Evolutionary conservation across 2,329 filamentous ascomycete species (phyloP).

Genomic region (Mycocentrospora acerina): DNA sequence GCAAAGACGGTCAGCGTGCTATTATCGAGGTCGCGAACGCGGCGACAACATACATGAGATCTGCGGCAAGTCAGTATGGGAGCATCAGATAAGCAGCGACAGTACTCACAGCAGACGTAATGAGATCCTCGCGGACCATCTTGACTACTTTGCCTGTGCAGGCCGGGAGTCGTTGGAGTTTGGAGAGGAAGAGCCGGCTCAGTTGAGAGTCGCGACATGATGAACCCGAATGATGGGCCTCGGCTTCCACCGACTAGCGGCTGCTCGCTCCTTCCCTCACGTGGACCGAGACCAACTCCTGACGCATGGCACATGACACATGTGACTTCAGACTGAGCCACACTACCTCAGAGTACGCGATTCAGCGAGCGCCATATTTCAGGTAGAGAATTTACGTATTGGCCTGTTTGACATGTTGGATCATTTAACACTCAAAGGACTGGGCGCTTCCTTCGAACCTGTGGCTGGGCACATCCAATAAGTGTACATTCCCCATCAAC

Average conservation of each 20-base stretch:
- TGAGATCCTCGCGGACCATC: slow-evolving; percentile 91
- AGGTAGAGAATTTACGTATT: no score
- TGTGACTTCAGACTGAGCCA: no score
- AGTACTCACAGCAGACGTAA: slow-evolving; percentile 67
- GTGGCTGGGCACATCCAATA: no score
- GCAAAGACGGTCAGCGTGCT: slow-evolving; percentile 19
- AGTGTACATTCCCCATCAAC: no score
- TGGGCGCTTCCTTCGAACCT: no score
- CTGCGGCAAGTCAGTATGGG: slow-evolving; percentile 38
- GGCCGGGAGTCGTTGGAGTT: not conserved
- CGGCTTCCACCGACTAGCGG: slow-evolving; percentile 13
- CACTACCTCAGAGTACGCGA: not conserved
- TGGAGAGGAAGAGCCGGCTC: slow-evolving; percentile 8
- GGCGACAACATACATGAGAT: slow-evolving; percentile 51
- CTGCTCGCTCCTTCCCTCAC: slow-evolving; percentile 11
- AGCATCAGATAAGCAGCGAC: not conserved
- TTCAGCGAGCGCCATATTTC: not conserved
- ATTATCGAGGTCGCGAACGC: slow-evolving; percentile 3
- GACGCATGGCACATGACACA: no score
- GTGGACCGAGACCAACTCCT: slow-evolving; percentile 2
- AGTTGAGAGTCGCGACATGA: slow-evolving; percentile 14
- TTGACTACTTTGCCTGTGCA: slow-evolving; percentile 47
- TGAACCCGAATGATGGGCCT: slow-evolving; percentile 16
- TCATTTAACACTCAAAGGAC: no score
- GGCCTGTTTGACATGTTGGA: no score